Percentiles rank a stretch among this genome's conserved stretches.
phyloP scores from a whole-genome alignment of 352 stramenopile species.

The Albugo laibachii region DNA sequence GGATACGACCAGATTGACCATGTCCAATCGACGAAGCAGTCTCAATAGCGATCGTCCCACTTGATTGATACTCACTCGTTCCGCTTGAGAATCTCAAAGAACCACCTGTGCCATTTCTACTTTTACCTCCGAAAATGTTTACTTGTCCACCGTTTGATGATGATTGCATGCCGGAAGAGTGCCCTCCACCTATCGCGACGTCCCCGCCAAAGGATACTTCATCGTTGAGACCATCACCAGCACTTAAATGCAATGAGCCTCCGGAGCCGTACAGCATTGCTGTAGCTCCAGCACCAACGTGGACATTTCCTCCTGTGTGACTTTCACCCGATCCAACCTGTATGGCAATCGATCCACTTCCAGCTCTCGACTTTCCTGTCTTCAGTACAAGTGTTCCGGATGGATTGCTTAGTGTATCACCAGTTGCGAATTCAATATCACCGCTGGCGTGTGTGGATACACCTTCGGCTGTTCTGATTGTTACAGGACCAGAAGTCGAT shows the following conservation, averaged over 20 bases:
- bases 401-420: background rate
- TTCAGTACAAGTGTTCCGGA: background rate
- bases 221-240: conserved; percentile 10
- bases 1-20: background rate
- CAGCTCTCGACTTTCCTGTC: background rate
- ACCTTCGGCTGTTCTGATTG: conserved; percentile 6
- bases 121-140: conserved; percentile 20
- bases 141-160: conserved; percentile 15
- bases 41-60: conserved; percentile 16
- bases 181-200: conserved; percentile 20
- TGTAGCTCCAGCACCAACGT: conserved; percentile 14
- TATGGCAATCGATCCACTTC: background rate
- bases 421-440: conserved; percentile 2
- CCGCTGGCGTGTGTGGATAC: background rate
- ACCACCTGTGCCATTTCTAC: conserved; percentile 19
- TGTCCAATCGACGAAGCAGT: conserved; percentile 6
- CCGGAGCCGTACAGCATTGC: conserved; percentile 10
- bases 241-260: conserved; percentile 9
- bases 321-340: conserved; percentile 14
- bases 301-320: conserved; percentile 10
- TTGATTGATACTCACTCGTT: conserved; percentile 14
- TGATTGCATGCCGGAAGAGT: conserved; percentile 12
- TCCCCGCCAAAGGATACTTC: conserved; percentile 23
- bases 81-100: conserved; percentile 22
- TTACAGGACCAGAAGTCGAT: conserved; percentile 19